A percentile compares a stretch with the other conserved stretches of the same genome.
These are phyloP conservation scores for Phytophthora multivora DNA, from an alignment of 352 stramenopile genomes.

Conservation along the genomic window DNA sequence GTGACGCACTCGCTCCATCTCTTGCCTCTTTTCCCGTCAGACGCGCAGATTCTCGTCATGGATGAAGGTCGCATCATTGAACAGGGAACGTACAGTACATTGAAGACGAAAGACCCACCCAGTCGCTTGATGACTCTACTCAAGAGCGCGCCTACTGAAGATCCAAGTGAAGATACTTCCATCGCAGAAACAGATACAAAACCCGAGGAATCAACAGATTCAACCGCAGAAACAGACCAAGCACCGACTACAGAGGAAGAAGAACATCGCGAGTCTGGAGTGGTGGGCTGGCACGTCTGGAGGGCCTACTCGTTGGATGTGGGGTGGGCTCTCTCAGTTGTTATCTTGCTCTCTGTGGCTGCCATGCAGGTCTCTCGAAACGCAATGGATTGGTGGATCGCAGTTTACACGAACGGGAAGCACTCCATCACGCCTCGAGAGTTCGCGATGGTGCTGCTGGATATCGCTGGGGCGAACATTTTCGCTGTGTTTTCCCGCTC, in stretches of 20 bases:
- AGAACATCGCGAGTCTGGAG: conserved; percentile 69
- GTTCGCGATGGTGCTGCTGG: conserved; percentile 66
- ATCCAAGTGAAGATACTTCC: neutral
- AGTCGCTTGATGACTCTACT: conserved; percentile 41
- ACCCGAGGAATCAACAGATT: neutral
- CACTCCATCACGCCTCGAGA: conserved; percentile 48
- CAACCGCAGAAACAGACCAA: neutral
- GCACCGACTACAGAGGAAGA: conserved; percentile 27
- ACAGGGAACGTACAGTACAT: conserved; percentile 29
- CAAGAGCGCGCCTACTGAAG: conserved; percentile 4
- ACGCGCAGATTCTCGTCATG: conserved; percentile 60
- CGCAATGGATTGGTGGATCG: conserved; percentile 85
- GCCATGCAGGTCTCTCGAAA: conserved; percentile 86
- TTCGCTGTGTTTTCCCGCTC: conserved; percentile 73
- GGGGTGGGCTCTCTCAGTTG: conserved; percentile 46
- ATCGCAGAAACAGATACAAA: neutral
- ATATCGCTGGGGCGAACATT: conserved; percentile 74
- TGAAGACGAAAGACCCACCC: conserved; percentile 23
- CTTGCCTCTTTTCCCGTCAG: conserved; percentile 50
- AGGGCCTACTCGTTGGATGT: conserved; percentile 59
- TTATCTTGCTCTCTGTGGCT: conserved; percentile 55
- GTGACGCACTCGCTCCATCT: conserved; percentile 81
- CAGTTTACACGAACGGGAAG: conserved; percentile 73
- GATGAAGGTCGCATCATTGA: conserved; percentile 61
- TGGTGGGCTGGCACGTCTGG: conserved; percentile 66